A percentile compares a stretch with the other conserved stretches of the same genome.
Evolutionary conservation across 176 grass and related monocot genomes (phyloP).

Genomic region (Triticum urartu): DNA sequence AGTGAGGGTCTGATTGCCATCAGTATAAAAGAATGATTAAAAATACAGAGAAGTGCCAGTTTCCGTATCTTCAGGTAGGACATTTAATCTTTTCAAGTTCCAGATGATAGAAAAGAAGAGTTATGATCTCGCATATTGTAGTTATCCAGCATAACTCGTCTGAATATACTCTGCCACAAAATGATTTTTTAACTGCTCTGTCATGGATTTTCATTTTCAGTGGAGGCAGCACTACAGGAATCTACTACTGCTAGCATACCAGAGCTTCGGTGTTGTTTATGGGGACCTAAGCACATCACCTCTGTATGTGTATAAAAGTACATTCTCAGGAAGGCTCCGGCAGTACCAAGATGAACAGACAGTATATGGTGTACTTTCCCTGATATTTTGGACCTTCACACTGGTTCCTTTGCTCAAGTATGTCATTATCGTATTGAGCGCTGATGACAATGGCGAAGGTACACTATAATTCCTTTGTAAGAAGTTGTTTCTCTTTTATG

Average conservation of each 20-base stretch:
- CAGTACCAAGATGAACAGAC: slow-evolving; percentile 68
- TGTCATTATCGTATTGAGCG: slow-evolving; percentile 67
- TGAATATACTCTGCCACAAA: background rate
- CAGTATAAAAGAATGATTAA: background rate
- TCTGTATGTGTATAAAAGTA: slow-evolving; percentile 83
- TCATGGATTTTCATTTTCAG: slow-evolving; percentile 39
- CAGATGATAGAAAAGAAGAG: background rate
- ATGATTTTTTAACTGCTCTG: slow-evolving; percentile 17
- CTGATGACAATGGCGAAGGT: slow-evolving; percentile 96
- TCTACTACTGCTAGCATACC: slow-evolving; percentile 83
- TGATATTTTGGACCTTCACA: slow-evolving; percentile 97
- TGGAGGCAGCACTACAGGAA: slow-evolving; percentile 61
- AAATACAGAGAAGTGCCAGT: background rate
- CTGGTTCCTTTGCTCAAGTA: slow-evolving; percentile 96
- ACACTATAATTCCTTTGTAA: background rate
- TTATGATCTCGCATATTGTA: background rate
- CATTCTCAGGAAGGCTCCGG: slow-evolving; percentile 58
- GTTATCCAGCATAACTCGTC: background rate
- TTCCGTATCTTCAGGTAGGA: background rate
- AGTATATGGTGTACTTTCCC: slow-evolving; percentile 77
- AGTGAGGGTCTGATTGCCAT: background rate
- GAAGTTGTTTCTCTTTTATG: background rate
- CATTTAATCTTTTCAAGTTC: background rate
- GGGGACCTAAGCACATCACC: slow-evolving; percentile 93
- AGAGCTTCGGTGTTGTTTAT: slow-evolving; percentile 95